These are phyloP conservation scores for Clonostachys solani DNA, from an alignment of 2,329 filamentous ascomycete species.

Conservation along the genomic window DNA sequence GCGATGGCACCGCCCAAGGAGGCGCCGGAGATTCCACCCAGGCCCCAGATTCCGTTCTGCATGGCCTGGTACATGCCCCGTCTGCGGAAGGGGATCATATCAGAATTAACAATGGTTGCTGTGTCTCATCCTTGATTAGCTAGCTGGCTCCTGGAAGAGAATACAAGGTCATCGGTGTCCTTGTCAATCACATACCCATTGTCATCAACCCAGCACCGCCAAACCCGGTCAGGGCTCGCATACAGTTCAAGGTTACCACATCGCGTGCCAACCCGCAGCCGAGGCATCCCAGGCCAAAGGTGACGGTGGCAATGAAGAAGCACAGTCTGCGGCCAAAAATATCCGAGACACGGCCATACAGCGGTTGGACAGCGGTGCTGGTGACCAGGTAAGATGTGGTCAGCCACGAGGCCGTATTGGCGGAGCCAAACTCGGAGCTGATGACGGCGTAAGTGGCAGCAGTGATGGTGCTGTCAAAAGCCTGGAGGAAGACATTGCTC, in stretches of 20 bases:
- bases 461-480: constrained; percentile 71
- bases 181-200: constrained; percentile 43
- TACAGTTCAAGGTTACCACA: constrained; percentile 57
- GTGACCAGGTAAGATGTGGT: constrained; percentile 71
- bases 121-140: constrained; percentile 1
- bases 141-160: not conserved
- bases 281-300: constrained; percentile 59
- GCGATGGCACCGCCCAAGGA: constrained; percentile 62
- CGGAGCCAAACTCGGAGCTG: constrained; percentile 68
- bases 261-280: constrained; percentile 59
- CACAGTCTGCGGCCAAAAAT: constrained; percentile 60
- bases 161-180: not conserved
- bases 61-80: constrained; percentile 57
- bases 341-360: constrained; percentile 69
- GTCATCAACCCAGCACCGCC: constrained; percentile 66
- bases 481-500: constrained; percentile 60
- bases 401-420: constrained; percentile 71
- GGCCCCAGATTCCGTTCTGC: constrained; percentile 58
- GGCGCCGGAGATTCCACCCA: constrained; percentile 58
- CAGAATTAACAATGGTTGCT: constrained; percentile 54
- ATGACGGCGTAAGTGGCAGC: constrained; percentile 71
- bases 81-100: constrained; percentile 54
- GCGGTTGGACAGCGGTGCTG: constrained; percentile 66
- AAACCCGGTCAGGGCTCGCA: constrained; percentile 63
- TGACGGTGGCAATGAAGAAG: constrained; percentile 60